phyloP scores from a whole-genome alignment of 2,329 filamentous ascomycete species.

The Ophiocordyceps robertsii region DNA sequence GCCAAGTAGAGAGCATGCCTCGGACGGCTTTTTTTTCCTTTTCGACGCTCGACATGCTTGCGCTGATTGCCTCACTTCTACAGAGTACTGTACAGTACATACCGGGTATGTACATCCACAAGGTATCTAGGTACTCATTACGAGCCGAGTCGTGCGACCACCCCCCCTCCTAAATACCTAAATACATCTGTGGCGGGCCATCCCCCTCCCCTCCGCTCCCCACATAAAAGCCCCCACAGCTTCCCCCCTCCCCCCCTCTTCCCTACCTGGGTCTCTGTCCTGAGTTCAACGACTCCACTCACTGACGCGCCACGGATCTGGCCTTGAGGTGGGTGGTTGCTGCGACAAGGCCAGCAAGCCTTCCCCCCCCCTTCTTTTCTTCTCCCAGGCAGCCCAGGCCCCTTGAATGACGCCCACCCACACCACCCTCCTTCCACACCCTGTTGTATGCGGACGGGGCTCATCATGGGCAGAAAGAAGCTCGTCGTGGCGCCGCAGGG shows the following conservation, averaged over 20 bases:
- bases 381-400: background rate
- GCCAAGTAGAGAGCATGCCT: too few species aligned
- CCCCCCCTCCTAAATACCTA: too few species aligned
- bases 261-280: too few species aligned
- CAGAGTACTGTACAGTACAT: too few species aligned
- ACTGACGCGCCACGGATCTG: slow-evolving; percentile 8
- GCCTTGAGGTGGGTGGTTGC: slow-evolving; percentile 1
- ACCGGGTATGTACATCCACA: too few species aligned
- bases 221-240: background rate
- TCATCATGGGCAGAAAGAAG: background rate
- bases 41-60: too few species aligned
- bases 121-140: too few species aligned
- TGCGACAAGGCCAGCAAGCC: background rate
- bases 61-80: too few species aligned
- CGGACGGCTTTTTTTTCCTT: too few species aligned
- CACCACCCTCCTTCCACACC: background rate
- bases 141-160: background rate
- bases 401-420: background rate
- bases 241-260: too few species aligned
- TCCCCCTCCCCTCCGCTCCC: background rate
- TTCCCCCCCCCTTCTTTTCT: background rate
- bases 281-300: background rate
- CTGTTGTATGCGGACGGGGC: too few species aligned
- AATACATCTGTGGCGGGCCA: background rate
- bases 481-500: background rate